Conservation (phyloP, 2,329 filamentous ascomycete genomes). For the Alternaria arborescens region DNA sequence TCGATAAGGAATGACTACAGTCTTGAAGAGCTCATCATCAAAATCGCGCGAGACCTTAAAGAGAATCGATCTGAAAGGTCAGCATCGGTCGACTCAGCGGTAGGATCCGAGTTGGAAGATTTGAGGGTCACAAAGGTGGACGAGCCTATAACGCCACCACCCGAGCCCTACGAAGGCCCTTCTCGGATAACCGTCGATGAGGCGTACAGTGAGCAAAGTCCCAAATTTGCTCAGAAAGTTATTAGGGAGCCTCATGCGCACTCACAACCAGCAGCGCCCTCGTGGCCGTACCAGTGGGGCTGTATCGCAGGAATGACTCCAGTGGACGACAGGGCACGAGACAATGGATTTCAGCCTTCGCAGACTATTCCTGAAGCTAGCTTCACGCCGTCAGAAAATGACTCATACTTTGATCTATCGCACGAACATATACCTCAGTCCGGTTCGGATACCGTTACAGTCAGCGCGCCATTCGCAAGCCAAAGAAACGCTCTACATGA, state of each 20-base stretch:
- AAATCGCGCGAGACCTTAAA: background rate
- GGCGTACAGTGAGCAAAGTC: background rate
- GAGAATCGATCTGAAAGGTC: background rate
- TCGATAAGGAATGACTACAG: background rate
- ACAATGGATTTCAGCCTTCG: background rate
- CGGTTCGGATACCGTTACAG: background rate
- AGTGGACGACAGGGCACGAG: background rate
- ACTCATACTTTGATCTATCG: background rate
- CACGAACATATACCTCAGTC: background rate
- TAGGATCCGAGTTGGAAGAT: background rate
- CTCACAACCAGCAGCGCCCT: background rate
- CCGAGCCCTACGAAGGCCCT: background rate
- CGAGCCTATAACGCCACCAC: background rate
- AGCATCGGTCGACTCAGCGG: background rate
- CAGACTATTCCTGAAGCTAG: background rate
- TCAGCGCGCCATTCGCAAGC: background rate
- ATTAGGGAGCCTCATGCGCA: background rate
- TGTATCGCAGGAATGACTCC: background rate
- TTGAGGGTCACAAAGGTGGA: background rate
- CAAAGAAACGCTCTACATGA: background rate
- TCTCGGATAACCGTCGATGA: background rate
- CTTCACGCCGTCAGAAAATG: background rate
- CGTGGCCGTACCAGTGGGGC: background rate
- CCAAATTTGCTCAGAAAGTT: background rate
- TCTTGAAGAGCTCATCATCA: background rate